Evolutionary conservation across 306 rosid species (phyloP), one percentile per base, ranked within the genome.

Genomic region (Lagenaria siceraria): DNA sequence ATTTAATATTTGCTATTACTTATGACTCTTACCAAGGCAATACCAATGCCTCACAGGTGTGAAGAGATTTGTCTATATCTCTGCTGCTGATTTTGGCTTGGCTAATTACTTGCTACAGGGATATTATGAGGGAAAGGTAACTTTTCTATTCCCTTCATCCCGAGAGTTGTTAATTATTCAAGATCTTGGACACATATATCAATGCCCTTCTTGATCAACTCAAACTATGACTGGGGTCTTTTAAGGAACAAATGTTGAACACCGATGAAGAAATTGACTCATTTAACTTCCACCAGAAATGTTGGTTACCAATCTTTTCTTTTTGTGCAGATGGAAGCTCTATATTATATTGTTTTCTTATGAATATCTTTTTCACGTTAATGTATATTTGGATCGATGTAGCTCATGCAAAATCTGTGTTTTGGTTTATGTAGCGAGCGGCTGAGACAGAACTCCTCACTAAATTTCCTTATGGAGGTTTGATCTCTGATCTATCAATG

Each of bases 121-220:
- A 46, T 95, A 95, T 88, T 95, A 92, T 74, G 93, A 89, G 80
- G 99, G 99, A 83, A 95, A 95, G 99, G 99, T 95, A 88, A 74
- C 14, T 52, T 15, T 63, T 64, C 80, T 46, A 51, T 38, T 33
- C 38, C 15, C 17, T 62, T 21, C 51, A 51, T 51, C 6, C 25
- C 42, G 21, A 54, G 78, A n/a, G 43, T 43, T 6, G 51, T 9
- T 33, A 54, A 19, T 10, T 33, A 75, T n/a, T n/a, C 33, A 53
- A 52, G 31, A 19, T 54, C 58, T 46, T 71, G 21, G 76, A 46
- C 58, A 22, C 22, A 8, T 42, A 14, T 8, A 43, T 15, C 24
- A 46, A 69, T 25, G 38, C n/a, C 54, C 40, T 71, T 35, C 58
- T 71, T 48, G n/a, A 48, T 71, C 19, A 24, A 7, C 15, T 71